Conservation (phyloP, 176 grass and related monocot species). For the Aegilops bicornis region DNA sequence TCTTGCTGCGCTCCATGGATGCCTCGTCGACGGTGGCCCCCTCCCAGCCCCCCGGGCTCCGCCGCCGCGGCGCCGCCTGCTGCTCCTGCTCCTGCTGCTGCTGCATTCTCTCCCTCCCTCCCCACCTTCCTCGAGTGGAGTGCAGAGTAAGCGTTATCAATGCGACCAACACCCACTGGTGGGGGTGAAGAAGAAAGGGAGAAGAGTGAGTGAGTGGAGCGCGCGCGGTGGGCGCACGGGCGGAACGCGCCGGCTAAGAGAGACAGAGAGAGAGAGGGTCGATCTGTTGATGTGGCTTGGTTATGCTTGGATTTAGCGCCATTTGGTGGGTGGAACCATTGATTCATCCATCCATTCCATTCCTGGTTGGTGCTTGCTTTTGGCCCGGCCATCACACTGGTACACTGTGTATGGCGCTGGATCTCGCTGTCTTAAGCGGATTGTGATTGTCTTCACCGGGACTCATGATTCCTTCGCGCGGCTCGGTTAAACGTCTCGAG, state of each 20-base stretch:
- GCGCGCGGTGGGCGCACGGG: background rate
- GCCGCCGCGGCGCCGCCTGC: slow-evolving; percentile 19
- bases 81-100: slow-evolving; percentile 4
- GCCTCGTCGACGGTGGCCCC: slow-evolving; percentile 75
- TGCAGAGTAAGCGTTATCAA: slow-evolving; percentile 40
- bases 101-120: slow-evolving; percentile 38
- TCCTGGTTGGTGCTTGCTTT: background rate
- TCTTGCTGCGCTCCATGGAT: slow-evolving; percentile 97
- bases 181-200: background rate
- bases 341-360: too few species aligned
- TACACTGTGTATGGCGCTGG: background rate
- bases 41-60: background rate
- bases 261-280: too few species aligned
- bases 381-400: background rate
- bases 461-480: too few species aligned
- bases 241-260: too few species aligned
- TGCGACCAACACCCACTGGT: background rate
- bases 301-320: background rate
- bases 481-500: too few species aligned
- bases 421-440: background rate
- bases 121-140: slow-evolving; percentile 11
- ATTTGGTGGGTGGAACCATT: background rate
- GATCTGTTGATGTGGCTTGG: too few species aligned
- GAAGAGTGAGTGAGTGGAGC: background rate
- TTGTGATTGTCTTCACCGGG: too few species aligned